Evolutionary conservation across 2,329 filamentous ascomycete species (phyloP).

Genomic region (Eurotiales sp.): DNA sequence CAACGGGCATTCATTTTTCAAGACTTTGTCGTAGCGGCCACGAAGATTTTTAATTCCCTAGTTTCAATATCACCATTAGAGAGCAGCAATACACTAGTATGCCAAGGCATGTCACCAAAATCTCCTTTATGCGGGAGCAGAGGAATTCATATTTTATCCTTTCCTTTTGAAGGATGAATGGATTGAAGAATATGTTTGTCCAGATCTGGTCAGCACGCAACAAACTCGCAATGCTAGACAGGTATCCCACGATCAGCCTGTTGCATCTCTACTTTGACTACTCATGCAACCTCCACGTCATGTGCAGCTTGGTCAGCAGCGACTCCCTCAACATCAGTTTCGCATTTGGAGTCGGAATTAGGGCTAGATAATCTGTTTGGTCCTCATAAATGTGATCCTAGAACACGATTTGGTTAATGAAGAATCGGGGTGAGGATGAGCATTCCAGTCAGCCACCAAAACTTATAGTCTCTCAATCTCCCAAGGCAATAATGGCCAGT

Average conservation of each 20-base stretch:
- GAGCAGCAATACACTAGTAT: conserved; percentile 34
- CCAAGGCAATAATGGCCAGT: too few relatives aligned
- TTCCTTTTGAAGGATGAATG: conserved; percentile 51
- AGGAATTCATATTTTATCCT: conserved; percentile 50
- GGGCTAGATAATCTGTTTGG: conserved; percentile 4
- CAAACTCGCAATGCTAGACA: neutral
- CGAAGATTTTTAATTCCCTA: conserved; percentile 2
- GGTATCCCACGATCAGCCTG: conserved; percentile 3
- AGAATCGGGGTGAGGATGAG: too few relatives aligned
- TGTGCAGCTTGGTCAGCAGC: conserved; percentile 40
- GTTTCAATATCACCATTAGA: conserved; percentile 1
- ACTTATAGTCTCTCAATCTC: too few relatives aligned
- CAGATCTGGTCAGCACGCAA: conserved; percentile 25
- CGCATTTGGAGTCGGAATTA: neutral
- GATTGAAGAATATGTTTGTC: conserved; percentile 49
- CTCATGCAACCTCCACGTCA: conserved; percentile 4
- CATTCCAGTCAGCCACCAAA: conserved; percentile 5
- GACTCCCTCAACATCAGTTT: conserved; percentile 4
- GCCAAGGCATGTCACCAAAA: conserved; percentile 53
- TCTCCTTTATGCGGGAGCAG: conserved; percentile 43
- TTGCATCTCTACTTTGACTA: conserved; percentile 39
- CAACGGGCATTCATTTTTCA: conserved; percentile 4
- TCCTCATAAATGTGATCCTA: too few relatives aligned
- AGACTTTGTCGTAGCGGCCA: conserved; percentile 5
- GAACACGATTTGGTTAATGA: too few relatives aligned